Evolutionary conservation across 73 alveolate species (phyloP).

Genomic region (Paramecium pentaurelia): DNA sequence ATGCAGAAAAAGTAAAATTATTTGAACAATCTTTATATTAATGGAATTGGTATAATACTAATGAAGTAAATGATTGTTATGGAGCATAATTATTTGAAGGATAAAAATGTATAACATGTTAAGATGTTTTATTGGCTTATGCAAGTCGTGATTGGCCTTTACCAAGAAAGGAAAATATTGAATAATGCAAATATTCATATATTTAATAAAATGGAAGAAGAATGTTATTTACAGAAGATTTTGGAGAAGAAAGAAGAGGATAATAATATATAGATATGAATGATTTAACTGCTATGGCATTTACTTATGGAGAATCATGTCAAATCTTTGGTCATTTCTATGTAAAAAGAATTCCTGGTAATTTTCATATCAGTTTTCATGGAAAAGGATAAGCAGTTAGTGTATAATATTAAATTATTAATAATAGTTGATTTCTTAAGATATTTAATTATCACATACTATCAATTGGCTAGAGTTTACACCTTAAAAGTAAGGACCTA

Average conservation of each 20-base stretch:
- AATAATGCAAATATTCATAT: constrained; percentile 26
- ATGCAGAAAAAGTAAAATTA: background rate
- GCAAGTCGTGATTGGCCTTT: constrained; percentile 27
- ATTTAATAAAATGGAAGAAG: constrained; percentile 8
- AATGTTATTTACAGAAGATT: background rate
- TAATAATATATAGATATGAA: background rate
- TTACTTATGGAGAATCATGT: constrained; percentile 48
- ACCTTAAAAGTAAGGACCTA: background rate
- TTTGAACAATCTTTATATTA: background rate
- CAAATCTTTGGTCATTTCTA: constrained; percentile 57
- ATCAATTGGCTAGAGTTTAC: constrained; percentile 53
- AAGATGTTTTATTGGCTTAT: constrained; percentile 39
- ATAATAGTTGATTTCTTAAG: background rate
- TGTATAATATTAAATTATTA: background rate
- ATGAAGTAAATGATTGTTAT: constrained; percentile 26
- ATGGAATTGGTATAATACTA: background rate
- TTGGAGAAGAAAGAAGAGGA: background rate
- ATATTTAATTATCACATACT: constrained; percentile 19
- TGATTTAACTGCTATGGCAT: background rate
- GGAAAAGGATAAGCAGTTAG: constrained; percentile 46
- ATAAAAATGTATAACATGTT: constrained; percentile 2
- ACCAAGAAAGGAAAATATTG: background rate
- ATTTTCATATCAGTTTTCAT: constrained; percentile 55
- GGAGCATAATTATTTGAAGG: constrained; percentile 38
- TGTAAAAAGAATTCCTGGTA: constrained; percentile 53